Evolutionary conservation across 495 filamentous ascomycete species (phyloP).

Genomic region (Penicillium atrosanguineum): DNA sequence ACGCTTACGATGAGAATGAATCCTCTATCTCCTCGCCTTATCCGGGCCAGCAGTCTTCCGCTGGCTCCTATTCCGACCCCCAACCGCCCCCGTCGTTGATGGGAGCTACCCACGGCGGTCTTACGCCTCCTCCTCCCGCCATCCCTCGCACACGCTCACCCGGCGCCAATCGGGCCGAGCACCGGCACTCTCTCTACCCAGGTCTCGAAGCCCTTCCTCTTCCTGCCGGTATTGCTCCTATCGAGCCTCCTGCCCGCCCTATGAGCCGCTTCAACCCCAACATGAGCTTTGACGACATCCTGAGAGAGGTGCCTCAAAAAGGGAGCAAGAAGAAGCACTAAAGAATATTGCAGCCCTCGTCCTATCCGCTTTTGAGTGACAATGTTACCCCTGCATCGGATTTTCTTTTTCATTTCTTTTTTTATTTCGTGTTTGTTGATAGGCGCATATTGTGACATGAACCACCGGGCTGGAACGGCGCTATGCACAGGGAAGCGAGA

Average conservation of each 20-base stretch:
- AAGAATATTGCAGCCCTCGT: constrained; percentile 6
- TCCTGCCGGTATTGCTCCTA: constrained; percentile 48
- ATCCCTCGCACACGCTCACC: constrained; percentile 48
- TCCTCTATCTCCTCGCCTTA: constrained; percentile 46
- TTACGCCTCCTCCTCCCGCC: constrained; percentile 35
- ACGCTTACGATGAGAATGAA: constrained; percentile 41
- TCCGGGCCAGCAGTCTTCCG: constrained; percentile 43
- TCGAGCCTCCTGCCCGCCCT: constrained; percentile 40
- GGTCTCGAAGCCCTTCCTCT: constrained; percentile 52
- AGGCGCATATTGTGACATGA: constrained; percentile 32
- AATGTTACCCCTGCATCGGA: neutral
- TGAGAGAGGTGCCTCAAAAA: constrained; percentile 45
- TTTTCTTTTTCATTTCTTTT: neutral
- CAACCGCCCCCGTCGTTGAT: constrained; percentile 22
- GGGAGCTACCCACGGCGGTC: constrained; percentile 27
- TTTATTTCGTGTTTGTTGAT: constrained; percentile 23
- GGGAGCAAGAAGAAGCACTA: constrained; percentile 40
- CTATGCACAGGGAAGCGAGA: constrained; percentile 23
- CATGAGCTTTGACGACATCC: constrained; percentile 54
- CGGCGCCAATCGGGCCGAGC: constrained; percentile 27
- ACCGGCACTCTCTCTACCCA: constrained; percentile 46
- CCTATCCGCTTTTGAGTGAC: neutral
- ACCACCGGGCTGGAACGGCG: constrained; percentile 29
- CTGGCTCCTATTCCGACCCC: constrained; percentile 36
- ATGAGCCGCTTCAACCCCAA: constrained; percentile 47